Conservation (phyloP, 805 yeast genomes). For the Wickerhamia fluorescens region DNA sequence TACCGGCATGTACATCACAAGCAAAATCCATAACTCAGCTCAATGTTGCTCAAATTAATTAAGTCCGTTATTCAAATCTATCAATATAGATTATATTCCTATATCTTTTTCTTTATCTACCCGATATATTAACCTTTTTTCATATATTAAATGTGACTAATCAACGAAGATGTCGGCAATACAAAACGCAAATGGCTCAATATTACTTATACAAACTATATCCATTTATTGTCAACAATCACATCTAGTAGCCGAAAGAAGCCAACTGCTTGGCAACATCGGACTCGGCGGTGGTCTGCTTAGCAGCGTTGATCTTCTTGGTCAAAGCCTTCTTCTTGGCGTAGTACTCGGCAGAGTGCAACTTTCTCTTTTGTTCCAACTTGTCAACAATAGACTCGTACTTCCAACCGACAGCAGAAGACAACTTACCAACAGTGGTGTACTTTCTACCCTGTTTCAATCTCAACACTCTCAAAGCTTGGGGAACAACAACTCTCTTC, state of each 20-base stretch:
- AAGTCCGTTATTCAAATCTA: too few species aligned
- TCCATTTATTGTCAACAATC: too few species aligned
- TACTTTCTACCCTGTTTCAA: slow-evolving; percentile 99
- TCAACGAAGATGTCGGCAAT: too few species aligned
- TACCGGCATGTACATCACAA: too few species aligned
- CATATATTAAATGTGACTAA: too few species aligned
- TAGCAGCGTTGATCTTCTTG: slow-evolving; percentile 86
- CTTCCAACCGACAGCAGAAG: slow-evolving; percentile 98
- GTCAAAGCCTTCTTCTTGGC: slow-evolving; percentile 96
- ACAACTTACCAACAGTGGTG: slow-evolving; percentile 96
- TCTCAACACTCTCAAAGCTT: slow-evolving; percentile 98
- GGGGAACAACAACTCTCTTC: slow-evolving; percentile 99
- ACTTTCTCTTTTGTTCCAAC: slow-evolving; percentile 99
- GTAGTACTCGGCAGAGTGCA: slow-evolving; percentile 97
- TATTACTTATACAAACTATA: too few species aligned
- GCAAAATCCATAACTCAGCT: too few species aligned
- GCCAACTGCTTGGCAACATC: slow-evolving; percentile 92
- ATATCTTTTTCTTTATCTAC: too few species aligned
- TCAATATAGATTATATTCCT: too few species aligned
- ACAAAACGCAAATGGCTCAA: too few species aligned
- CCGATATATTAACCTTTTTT: too few species aligned
- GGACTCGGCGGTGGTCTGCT: slow-evolving; percentile 80
- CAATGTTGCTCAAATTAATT: too few species aligned
- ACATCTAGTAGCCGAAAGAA: slow-evolving; percentile 86
- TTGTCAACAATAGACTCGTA: slow-evolving; percentile 97